phyloP scores from a whole-genome alignment of 1,284 basidiomycete species.

The Pseudozyma hubeiensis region DNA sequence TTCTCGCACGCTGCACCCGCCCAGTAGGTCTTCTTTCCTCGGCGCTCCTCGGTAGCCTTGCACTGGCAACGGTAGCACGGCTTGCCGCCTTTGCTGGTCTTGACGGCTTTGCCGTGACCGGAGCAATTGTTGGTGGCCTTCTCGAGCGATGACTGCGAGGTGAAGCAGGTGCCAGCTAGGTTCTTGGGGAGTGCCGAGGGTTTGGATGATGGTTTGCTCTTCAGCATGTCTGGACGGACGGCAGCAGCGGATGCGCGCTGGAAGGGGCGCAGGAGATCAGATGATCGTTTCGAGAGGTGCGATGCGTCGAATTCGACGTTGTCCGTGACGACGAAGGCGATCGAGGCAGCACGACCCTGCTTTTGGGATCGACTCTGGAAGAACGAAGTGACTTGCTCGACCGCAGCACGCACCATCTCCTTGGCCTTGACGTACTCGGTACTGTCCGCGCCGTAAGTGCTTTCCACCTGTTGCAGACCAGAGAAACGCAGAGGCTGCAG shows the following conservation, averaged over 20 bases:
- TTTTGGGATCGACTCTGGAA: conserved; percentile 32
- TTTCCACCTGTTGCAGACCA: conserved; percentile 41
- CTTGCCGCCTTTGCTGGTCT: conserved; percentile 53
- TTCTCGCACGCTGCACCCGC: conserved; percentile 65
- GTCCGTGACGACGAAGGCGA: conserved; percentile 48
- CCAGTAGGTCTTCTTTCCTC: conserved; percentile 52
- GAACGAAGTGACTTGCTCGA: conserved; percentile 24
- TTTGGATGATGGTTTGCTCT: conserved; percentile 6
- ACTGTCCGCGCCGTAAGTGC: conserved; percentile 37
- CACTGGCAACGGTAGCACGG: conserved; percentile 63
- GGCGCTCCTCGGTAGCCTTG: conserved; percentile 37
- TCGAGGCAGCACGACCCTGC: conserved; percentile 27
- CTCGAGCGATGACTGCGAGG: conserved; percentile 35
- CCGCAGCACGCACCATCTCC: conserved; percentile 23
- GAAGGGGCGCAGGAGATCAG: conserved; percentile 38
- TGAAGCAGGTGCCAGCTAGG: conserved; percentile 52
- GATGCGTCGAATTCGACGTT: conserved; percentile 5
- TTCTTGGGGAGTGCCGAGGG: conserved; percentile 31
- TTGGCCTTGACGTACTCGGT: conserved; percentile 34
- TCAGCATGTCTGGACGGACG: not conserved
- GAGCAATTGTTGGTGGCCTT: conserved; percentile 57
- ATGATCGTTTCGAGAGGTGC: conserved; percentile 21
- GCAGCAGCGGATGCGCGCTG: conserved; percentile 10
- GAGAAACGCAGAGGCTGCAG: conserved; percentile 51
- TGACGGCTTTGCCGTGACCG: conserved; percentile 55